Base-by-base conservation (phyloP, 139 green algal species). In the Chlorella sp. region DNA sequence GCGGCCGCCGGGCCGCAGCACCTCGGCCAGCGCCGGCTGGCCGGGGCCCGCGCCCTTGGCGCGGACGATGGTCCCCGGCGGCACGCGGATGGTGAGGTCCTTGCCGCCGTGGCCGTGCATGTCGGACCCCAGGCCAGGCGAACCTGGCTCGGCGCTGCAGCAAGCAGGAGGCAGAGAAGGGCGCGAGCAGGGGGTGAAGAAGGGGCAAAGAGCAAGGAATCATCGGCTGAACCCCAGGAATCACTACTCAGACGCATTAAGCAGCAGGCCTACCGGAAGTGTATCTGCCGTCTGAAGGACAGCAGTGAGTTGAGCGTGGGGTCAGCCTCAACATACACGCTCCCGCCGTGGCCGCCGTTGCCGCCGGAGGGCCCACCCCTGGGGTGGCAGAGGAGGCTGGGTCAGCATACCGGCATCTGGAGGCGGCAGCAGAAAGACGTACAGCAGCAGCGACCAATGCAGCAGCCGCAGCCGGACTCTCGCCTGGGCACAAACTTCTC, bases 401-500 rank as follows among this genome's bases (percentile, higher is more conserved):
- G n/a, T n/a, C n/a, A n/a, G n/a, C n/a, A n/a, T n/a, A n/a, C n/a
- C n/a, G n/a, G n/a, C n/a, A n/a, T n/a, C n/a, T n/a, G n/a, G n/a
- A n/a, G n/a, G n/a, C n/a, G n/a, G n/a, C n/a, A n/a, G n/a, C n/a
- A n/a, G n/a, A n/a, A n/a, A n/a, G n/a, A n/a, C n/a, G n/a, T n/a
- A n/a, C n/a, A n/a, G n/a, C n/a, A n/a, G n/a, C n/a, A n/a, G n/a
- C n/a, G n/a, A n/a, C n/a, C n/a, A n/a, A n/a, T n/a, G n/a, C n/a
- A n/a, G n/a, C n/a, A n/a, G n/a, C n/a, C n/a, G n/a, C n/a, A n/a
- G n/a, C n/a, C n/a, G n/a, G n/a, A n/a, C n/a, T n/a, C n/a, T n/a
- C n/a, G n/a, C n/a, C n/a, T n/a, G 3, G 96, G 87, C 3, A 99
- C 95, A 64, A 90, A 98, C 83, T 98, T 98, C 84, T 99, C 96